Evolutionary conservation across 352 stramenopile genomes (phyloP).

Genomic region (Phytopythium montanum): DNA sequence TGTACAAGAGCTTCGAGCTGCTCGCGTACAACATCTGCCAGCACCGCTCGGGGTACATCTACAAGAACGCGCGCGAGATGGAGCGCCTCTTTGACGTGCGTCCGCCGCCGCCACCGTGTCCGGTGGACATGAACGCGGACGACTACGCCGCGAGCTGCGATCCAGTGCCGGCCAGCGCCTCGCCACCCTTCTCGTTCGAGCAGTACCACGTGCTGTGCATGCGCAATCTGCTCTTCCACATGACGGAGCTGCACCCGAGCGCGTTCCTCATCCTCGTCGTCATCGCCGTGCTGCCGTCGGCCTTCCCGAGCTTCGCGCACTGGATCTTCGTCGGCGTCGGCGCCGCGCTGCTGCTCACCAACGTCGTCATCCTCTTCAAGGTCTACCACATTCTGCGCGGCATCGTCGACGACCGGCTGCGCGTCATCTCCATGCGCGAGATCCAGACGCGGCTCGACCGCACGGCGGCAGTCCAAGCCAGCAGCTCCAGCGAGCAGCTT

Average conservation of each 20-base stretch:
- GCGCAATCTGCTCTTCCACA: constrained; percentile 79
- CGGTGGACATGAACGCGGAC: constrained; percentile 7
- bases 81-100: constrained; percentile 68
- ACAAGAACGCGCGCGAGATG: constrained; percentile 87
- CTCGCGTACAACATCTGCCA: constrained; percentile 89
- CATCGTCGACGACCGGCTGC: constrained; percentile 80
- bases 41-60: constrained; percentile 82
- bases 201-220: constrained; percentile 83
- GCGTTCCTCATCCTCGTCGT: constrained; percentile 73
- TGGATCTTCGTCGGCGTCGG: constrained; percentile 79
- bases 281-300: constrained; percentile 60
- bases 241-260: constrained; percentile 77
- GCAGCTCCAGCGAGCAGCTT: not conserved
- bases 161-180: not conserved
- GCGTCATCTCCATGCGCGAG: constrained; percentile 61
- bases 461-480: not conserved
- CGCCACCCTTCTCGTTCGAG: constrained; percentile 43
- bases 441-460: constrained; percentile 42
- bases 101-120: constrained; percentile 9
- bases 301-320: constrained; percentile 59
- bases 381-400: constrained; percentile 76
- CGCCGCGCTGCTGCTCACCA: constrained; percentile 44
- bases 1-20: constrained; percentile 88
- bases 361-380: constrained; percentile 84
- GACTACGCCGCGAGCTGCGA: constrained; percentile 5